Conservation (phyloP, 2,329 filamentous ascomycete species). For the Fusarium ambrosium region DNA sequence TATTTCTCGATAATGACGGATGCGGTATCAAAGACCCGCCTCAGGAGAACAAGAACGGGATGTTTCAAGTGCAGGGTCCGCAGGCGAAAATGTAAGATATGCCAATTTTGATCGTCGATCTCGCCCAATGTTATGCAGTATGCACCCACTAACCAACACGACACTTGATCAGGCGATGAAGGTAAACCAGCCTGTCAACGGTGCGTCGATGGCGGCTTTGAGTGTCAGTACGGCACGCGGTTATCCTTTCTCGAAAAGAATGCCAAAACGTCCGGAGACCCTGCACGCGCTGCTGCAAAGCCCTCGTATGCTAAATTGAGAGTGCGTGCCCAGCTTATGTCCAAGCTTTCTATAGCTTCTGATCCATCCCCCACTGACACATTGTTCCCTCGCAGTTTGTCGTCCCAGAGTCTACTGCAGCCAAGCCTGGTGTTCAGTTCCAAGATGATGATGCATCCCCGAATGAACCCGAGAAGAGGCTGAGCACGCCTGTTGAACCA, state of each 20-base stretch:
- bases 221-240: conserved; percentile 63
- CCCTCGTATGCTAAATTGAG: conserved; percentile 42
- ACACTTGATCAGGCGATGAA: conserved; percentile 60
- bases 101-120: not conserved
- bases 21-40: conserved; percentile 39
- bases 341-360: not conserved
- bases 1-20: conserved; percentile 28
- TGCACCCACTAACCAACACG: conserved; percentile 13
- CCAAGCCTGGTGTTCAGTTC: conserved; percentile 18
- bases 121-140: not conserved
- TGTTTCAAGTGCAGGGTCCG: conserved; percentile 64
- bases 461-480: conserved; percentile 10
- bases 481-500: conserved; percentile 4
- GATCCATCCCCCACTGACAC: conserved; percentile 3
- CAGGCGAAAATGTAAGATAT: conserved; percentile 59
- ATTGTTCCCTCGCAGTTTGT: conserved; percentile 32
- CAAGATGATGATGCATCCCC: conserved; percentile 11
- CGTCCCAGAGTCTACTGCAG: conserved; percentile 33
- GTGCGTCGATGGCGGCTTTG: conserved; percentile 60
- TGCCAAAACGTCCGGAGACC: conserved; percentile 54
- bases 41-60: conserved; percentile 57
- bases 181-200: conserved; percentile 63
- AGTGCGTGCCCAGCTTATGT: conserved; percentile 12
- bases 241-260: conserved; percentile 65
- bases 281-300: conserved; percentile 30